Evolutionary conservation across 805 yeast species (phyloP), one percentile per base, ranked within the genome.

Genomic region (Torulaspora delbrueckii): DNA sequence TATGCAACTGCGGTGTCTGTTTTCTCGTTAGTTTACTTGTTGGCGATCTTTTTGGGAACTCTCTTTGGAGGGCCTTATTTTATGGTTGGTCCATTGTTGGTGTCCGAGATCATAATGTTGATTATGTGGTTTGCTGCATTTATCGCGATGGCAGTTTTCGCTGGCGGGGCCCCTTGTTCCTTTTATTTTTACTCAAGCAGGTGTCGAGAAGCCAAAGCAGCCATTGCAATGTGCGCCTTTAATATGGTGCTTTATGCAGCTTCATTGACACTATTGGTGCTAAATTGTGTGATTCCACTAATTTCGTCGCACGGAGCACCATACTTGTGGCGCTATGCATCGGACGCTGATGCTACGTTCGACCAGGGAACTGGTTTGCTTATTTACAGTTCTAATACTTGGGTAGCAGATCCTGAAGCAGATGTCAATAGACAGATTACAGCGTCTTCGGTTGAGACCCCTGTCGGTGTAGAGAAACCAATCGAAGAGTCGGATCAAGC

Each of bases 121-220:
- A 25, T 43, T 26, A 26, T 43, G n/a, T 43, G 46, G 46, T 30
- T 43, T 7, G 22, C 41, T 28, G 46, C 46, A 24, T 43, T 43
- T 19, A 31, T 43, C 19, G 46, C 42, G n/a, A 18, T 43, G 18
- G 46, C 46, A 13, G 42, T 37, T 3, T 40, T 28, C 12, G 37
- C 18, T 16, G 46, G 46, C n/a, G 28, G 24, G 13, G 37, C 26
- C 12, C 19, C 28, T 5, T 34, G 37, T 23, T 18, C 12, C 7
- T 28, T 23, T 23, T 30, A 14, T 18, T 27, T 19, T 24, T 28
- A 16, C 26, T 6, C 14, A 12, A 12, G 18, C 14, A 30, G 35
- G n/a, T 43, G 46, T 18, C 16, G 32, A 12, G 36, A 40, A 10
- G 46, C 33, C 8, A 40, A 43, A 27, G 46, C 42, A 18, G 31